Evolutionary conservation across 305 asterid genomes (phyloP).

Genomic region (Striga hermonthica): DNA sequence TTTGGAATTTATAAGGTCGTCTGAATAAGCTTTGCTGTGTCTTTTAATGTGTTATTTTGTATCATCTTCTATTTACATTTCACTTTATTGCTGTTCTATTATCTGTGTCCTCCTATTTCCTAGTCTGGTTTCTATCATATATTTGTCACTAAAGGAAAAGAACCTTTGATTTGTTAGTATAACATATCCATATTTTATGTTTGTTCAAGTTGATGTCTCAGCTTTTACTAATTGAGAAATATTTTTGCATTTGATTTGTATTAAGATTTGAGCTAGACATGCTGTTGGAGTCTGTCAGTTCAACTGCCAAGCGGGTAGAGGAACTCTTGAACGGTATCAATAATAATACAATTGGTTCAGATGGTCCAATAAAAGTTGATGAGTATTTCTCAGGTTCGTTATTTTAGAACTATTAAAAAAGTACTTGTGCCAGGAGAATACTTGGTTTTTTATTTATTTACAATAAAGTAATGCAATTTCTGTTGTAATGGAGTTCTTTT

Average conservation of each 20-base stretch:
- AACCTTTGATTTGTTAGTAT: not conserved
- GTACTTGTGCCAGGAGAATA: constrained; percentile 6
- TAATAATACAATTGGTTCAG: constrained; percentile 54
- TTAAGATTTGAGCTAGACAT: constrained; percentile 90
- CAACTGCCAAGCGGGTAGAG: constrained; percentile 74
- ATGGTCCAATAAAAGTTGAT: constrained; percentile 54
- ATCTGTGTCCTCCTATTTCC: not conserved
- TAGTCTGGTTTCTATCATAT: no score
- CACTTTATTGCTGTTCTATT: constrained; percentile 14
- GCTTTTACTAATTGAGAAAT: constrained; percentile 25
- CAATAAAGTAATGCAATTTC: constrained; percentile 17
- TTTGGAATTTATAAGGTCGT: no score
- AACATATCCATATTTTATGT: not conserved
- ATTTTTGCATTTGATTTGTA: constrained; percentile 28
- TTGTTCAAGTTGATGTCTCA: constrained; percentile 15
- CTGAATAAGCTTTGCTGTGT: not conserved
- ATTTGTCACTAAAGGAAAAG: not conserved
- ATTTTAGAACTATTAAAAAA: constrained; percentile 22
- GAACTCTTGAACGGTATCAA: constrained; percentile 63
- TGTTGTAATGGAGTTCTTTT: constrained; percentile 24
- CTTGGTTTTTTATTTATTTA: not conserved
- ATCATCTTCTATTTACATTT: not conserved
- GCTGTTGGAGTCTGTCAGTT: constrained; percentile 81
- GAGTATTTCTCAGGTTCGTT: constrained; percentile 80
- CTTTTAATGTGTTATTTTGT: not conserved